Evolutionary conservation across 2,329 filamentous ascomycete genomes (phyloP).

Genomic region (Diaporthe sp.): DNA sequence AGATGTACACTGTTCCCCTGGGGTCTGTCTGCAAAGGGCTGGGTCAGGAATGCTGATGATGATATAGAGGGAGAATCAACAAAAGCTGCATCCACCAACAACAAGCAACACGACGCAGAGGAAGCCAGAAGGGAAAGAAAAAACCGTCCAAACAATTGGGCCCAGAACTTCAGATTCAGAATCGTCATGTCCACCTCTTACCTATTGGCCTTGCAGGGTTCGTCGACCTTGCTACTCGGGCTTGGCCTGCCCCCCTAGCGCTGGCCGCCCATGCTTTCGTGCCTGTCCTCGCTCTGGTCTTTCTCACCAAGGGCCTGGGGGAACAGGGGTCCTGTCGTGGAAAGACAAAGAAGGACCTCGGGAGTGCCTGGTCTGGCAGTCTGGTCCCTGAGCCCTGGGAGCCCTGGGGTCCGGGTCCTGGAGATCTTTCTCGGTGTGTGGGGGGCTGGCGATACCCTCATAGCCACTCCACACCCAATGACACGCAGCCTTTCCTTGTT

Average conservation of each 20-base stretch:
- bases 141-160: not conserved
- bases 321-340: not conserved
- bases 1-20: too few species aligned
- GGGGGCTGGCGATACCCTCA: slow-evolving; percentile 30
- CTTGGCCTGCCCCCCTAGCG: slow-evolving; percentile 14
- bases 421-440: not conserved
- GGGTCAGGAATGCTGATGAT: slow-evolving; percentile 11
- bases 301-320: not conserved
- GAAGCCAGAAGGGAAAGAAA: not conserved
- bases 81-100: not conserved
- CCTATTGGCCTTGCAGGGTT: slow-evolving; percentile 17
- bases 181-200: slow-evolving; percentile 5
- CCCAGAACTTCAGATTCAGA: slow-evolving; percentile 19
- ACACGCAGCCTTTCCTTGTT: not conserved
- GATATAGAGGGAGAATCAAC: not conserved
- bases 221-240: not conserved
- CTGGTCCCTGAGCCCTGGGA: not conserved
- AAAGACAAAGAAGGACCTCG: too few species aligned
- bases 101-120: not conserved
- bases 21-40: slow-evolving; percentile 3
- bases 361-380: not conserved
- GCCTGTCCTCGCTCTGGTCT: not conserved
- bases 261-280: not conserved
- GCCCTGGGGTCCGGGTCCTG: not conserved
- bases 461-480: not conserved